Percentiles rank a stretch among this genome's conserved stretches.
These are phyloP conservation scores for Pulveroboletus sp. DNA, from an alignment of 768 basidiomycete species.

Conservation along the genomic window DNA sequence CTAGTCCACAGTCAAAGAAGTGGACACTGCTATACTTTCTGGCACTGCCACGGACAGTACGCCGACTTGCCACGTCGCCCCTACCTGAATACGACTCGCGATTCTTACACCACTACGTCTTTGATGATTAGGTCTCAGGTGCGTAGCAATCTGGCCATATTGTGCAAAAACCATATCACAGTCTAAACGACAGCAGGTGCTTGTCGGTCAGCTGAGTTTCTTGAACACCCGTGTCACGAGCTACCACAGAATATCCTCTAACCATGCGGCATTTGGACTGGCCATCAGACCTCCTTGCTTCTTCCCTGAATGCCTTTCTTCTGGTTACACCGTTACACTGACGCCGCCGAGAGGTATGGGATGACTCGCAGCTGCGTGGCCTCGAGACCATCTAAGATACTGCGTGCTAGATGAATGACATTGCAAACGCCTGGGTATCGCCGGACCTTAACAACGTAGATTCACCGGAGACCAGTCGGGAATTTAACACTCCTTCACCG, in stretches of 20 bases:
- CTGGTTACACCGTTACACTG: background rate
- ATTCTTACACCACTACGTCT: too few relatives aligned
- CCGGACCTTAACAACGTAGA: too few relatives aligned
- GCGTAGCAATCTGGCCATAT: too few relatives aligned
- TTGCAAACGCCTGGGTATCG: background rate
- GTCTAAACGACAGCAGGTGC: too few relatives aligned
- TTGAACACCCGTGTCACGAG: too few relatives aligned
- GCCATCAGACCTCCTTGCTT: conserved; percentile 5
- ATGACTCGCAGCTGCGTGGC: background rate
- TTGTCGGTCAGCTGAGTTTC: too few relatives aligned
- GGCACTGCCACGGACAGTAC: conserved; percentile 14
- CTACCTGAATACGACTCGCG: too few relatives aligned
- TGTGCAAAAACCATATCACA: too few relatives aligned
- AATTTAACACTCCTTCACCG: background rate
- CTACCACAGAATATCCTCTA: too few relatives aligned
- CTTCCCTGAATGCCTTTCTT: background rate
- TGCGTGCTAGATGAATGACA: background rate
- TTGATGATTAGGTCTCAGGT: too few relatives aligned
- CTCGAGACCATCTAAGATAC: background rate
- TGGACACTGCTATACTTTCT: background rate
- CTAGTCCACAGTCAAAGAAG: background rate
- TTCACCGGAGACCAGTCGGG: background rate
- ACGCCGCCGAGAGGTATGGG: background rate
- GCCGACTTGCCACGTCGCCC: conserved; percentile 14
- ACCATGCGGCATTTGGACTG: too few relatives aligned